Conservation (phyloP, 305 asterid genomes). For the Solanum hybrid region DNA sequence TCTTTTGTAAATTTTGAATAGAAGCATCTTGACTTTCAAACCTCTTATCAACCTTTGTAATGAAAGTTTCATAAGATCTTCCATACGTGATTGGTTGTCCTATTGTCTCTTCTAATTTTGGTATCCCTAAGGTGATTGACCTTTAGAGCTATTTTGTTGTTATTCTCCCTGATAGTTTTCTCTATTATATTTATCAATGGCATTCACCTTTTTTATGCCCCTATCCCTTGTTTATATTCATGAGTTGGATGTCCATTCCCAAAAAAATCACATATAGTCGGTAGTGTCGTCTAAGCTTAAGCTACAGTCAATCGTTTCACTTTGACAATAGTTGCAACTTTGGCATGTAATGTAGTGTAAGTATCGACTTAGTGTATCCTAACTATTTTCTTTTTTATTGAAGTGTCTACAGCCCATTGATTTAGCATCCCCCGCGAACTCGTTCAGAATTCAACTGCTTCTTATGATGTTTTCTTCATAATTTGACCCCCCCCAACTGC, state of each 20-base stretch:
- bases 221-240: background rate
- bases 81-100: background rate
- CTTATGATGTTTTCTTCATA: no score
- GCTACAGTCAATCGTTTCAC: background rate
- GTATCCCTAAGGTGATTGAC: background rate
- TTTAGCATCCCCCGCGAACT: background rate
- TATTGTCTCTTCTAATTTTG: background rate
- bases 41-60: background rate
- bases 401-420: background rate
- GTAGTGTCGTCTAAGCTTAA: background rate
- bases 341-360: background rate
- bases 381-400: no score
- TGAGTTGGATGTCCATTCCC: background rate
- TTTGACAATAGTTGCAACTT: background rate
- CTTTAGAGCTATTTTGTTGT: background rate
- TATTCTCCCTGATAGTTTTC: background rate
- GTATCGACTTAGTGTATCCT: background rate
- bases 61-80: background rate
- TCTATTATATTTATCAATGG: background rate
- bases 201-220: background rate
- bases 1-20: background rate
- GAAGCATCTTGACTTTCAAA: background rate
- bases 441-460: background rate
- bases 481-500: background rate
- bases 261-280: background rate